Percentiles rank a stretch among this genome's conserved stretches.
These are phyloP conservation scores for Rubus parviflorus DNA, from an alignment of 306 rosid species.

Conservation along the genomic window DNA sequence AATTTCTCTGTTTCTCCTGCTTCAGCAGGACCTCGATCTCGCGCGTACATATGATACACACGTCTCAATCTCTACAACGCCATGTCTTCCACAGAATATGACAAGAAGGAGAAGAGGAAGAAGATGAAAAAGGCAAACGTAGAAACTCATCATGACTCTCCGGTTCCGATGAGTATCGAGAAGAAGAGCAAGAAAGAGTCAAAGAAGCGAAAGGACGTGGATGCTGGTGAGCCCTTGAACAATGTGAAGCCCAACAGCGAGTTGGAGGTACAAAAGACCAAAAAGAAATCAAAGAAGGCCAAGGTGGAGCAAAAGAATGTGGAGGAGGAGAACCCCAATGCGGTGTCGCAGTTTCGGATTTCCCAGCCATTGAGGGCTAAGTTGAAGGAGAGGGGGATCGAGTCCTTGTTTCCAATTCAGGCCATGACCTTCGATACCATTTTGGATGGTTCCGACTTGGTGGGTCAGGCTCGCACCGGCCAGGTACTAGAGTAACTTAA, in stretches of 20 bases:
- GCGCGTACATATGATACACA: too few species aligned
- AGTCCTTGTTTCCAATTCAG: slow-evolving; percentile 73
- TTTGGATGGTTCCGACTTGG: slow-evolving; percentile 77
- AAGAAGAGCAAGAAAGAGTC: slow-evolving; percentile 37
- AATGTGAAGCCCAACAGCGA: slow-evolving; percentile 23
- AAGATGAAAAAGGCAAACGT: slow-evolving; percentile 17
- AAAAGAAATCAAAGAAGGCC: slow-evolving; percentile 1
- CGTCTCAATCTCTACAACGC: background rate
- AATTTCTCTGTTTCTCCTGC: too few species aligned
- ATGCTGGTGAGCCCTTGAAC: slow-evolving; percentile 49
- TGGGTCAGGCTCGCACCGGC: slow-evolving; percentile 86
- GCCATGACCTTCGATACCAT: slow-evolving; percentile 76
- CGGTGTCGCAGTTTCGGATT: slow-evolving; percentile 59
- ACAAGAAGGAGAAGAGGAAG: slow-evolving; percentile 49
- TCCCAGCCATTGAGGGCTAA: slow-evolving; percentile 59
- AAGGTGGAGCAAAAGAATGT: slow-evolving; percentile 32
- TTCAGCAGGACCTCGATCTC: too few species aligned
- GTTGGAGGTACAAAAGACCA: background rate
- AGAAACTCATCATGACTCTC: background rate
- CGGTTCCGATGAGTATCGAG: background rate
- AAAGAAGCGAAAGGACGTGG: slow-evolving; percentile 62
- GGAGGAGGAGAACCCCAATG: slow-evolving; percentile 49
- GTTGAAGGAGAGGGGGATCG: slow-evolving; percentile 68
- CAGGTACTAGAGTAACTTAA: slow-evolving; percentile 48
- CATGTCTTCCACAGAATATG: background rate